A percentile compares a stretch with the other conserved stretches of the same genome.
Conservation (phyloP, 1,284 basidiomycete species). For the Microbotryum saponariae region DNA sequence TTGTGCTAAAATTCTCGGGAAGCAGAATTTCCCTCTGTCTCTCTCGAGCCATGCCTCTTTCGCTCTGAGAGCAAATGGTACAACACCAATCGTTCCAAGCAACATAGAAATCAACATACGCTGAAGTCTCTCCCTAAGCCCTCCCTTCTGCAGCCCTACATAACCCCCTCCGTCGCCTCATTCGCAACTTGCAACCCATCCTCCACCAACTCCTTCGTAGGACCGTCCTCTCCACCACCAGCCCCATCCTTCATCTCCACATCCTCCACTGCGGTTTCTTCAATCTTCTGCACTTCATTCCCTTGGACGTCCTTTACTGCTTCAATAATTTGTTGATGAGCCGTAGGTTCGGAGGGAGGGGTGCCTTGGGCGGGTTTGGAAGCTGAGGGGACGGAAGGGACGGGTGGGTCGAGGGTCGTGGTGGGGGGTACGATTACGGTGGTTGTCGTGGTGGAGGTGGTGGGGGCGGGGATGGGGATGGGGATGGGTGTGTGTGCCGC, state of each 20-base stretch:
- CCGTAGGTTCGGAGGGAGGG: not conserved
- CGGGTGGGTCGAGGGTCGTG: not conserved
- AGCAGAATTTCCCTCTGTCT: too few relatives aligned
- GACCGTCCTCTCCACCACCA: not conserved
- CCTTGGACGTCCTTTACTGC: constrained; percentile 4
- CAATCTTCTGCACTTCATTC: not conserved
- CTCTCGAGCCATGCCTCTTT: too few relatives aligned
- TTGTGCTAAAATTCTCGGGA: too few relatives aligned
- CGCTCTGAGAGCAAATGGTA: not conserved
- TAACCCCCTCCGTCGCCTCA: constrained; percentile 7
- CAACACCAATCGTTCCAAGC: not conserved
- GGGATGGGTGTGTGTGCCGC: not conserved
- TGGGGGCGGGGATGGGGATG: not conserved
- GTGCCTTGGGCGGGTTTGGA: constrained; percentile 7
- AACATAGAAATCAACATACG: not conserved
- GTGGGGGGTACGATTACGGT: not conserved
- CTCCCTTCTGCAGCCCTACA: not conserved
- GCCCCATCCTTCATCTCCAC: constrained; percentile 3
- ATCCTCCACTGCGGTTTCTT: not conserved
- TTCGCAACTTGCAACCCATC: constrained; percentile 8
- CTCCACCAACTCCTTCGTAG: constrained; percentile 1
- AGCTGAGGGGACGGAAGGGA: not conserved
- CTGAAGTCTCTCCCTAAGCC: not conserved
- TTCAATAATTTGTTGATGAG: constrained; percentile 6
- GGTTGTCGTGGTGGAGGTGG: not conserved